Evolutionary conservation across 2,329 filamentous ascomycete genomes (phyloP), one percentile per base, ranked within the genome.

Genomic region (Tolypocladium pustulatum): DNA sequence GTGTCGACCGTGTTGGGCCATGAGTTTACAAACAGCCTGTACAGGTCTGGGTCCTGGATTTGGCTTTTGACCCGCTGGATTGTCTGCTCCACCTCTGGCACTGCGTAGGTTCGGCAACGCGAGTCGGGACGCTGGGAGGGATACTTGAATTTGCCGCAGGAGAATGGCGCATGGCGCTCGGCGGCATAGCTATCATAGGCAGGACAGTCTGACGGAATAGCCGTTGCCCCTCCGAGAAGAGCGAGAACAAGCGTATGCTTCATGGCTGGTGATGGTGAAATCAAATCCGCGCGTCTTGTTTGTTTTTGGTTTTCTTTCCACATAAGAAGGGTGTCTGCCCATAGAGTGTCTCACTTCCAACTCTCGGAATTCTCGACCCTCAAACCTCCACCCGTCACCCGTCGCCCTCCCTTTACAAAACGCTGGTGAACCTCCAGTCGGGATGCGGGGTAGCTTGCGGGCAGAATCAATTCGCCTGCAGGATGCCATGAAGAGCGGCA

Each of bases 91-190:
- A 96, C 89, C 9, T 85, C 79, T 2, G 85, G 81, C 2, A 90
- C 89, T 61, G 83, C 83, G 76, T 94, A 95, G 1, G 90, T 95
- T 56, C 92, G 87, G 70, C 92, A 97, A 66, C 83, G 81, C 56
- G 81, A 76, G 1, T 81, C 80, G 0, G 93, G 93, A 34, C 93
- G 83, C 76, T 95, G 91, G 71, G 82, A 95, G 1, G 91, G 88
- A 10, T 96, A 83, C 59, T 83, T 77, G 69, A 94, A 82, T 9
- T 83, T 84, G 15, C 93, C 92, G n/a, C 81, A 74, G 63, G 90
- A 95, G 66, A 86, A 85, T 1, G 93, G 93, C 40, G 80, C 75
- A 69, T 93, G 88, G 25, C 62, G 63, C 13, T 69, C 54, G 30
- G 65, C 66, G 25, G 72, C 71, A 55, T 73, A 75, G 55, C 67